Percentiles rank a stretch among this genome's conserved stretches.
phyloP scores from a whole-genome alignment of 805 yeast genomes.

The Pichia heedii region DNA sequence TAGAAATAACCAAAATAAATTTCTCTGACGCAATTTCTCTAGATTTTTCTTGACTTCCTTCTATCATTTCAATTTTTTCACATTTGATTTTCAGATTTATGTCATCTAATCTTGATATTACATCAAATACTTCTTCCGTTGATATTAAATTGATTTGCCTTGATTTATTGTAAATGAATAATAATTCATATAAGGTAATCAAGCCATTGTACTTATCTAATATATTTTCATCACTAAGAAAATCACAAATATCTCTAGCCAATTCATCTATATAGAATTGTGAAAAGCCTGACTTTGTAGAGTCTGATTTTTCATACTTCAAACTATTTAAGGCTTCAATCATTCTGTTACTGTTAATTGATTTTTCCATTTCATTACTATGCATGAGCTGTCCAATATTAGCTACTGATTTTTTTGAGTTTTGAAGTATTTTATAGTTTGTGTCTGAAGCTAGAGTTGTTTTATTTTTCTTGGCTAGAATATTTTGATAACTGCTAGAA shows the following conservation, averaged over 20 bases:
- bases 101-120: conserved; percentile 47
- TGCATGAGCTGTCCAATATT: conserved; percentile 23
- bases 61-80: not conserved
- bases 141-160: conserved; percentile 60
- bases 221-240: conserved; percentile 36
- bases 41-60: too few relatives aligned
- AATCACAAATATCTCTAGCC: conserved; percentile 74
- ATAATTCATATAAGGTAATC: conserved; percentile 53
- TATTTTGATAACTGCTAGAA: conserved; percentile 34
- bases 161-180: conserved; percentile 53
- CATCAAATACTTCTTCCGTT: conserved; percentile 56
- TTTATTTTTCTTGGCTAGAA: conserved; percentile 12
- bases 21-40: not conserved
- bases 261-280: conserved; percentile 45
- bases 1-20: conserved; percentile 21
- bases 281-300: conserved; percentile 13
- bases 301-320: conserved; percentile 7
- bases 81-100: conserved; percentile 24
- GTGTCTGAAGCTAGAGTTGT: conserved; percentile 15
- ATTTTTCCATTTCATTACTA: conserved; percentile 20
- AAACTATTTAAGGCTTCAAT: conserved; percentile 15
- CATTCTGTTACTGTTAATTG: conserved; percentile 16
- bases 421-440: conserved; percentile 20
- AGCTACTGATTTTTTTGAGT: conserved; percentile 23
- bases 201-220: conserved; percentile 47